Evolutionary conservation across 179 eudicot genomes (phyloP).

Genomic region (Nepenthes alata): DNA sequence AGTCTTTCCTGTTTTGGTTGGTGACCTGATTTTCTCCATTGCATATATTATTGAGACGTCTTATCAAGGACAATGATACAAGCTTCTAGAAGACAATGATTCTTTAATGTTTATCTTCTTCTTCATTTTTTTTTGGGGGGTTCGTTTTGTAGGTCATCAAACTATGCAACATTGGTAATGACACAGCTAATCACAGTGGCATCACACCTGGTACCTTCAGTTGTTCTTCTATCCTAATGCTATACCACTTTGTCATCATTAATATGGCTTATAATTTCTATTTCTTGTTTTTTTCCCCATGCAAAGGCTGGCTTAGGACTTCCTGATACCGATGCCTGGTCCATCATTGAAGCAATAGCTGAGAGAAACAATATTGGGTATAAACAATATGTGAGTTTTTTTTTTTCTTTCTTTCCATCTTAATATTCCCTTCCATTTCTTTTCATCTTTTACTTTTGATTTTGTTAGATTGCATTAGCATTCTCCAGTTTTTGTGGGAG

Average conservation of each 20-base stretch:
- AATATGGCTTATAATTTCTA: conserved; percentile 4
- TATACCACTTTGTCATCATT: neutral
- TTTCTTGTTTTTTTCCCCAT: conserved; percentile 6
- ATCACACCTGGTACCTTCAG: conserved; percentile 64
- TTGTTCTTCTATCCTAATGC: conserved; percentile 10
- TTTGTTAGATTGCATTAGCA: too few species aligned
- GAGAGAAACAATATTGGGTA: conserved; percentile 90
- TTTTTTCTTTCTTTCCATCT: conserved; percentile 2
- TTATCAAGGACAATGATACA: too few species aligned
- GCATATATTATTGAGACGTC: too few species aligned
- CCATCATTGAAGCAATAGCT: conserved; percentile 85
- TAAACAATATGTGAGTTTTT: conserved; percentile 74
- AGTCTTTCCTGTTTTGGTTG: too few species aligned
- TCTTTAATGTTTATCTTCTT: too few species aligned
- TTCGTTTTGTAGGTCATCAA: conserved; percentile 52
- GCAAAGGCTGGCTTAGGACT: conserved; percentile 94
- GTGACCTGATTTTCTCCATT: too few species aligned
- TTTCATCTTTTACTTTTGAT: neutral
- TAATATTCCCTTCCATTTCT: neutral
- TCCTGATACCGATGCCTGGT: conserved; percentile 88
- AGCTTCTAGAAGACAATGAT: too few species aligned
- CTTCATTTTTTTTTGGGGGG: too few species aligned
- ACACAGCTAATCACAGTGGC: conserved; percentile 68
- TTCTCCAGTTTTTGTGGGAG: too few species aligned
- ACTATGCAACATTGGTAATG: conserved; percentile 70